A percentile compares a stretch with the other conserved stretches of the same genome.
Conservation (phyloP, 2,329 filamentous ascomycete species). For the Dactylellina haptotyla region DNA sequence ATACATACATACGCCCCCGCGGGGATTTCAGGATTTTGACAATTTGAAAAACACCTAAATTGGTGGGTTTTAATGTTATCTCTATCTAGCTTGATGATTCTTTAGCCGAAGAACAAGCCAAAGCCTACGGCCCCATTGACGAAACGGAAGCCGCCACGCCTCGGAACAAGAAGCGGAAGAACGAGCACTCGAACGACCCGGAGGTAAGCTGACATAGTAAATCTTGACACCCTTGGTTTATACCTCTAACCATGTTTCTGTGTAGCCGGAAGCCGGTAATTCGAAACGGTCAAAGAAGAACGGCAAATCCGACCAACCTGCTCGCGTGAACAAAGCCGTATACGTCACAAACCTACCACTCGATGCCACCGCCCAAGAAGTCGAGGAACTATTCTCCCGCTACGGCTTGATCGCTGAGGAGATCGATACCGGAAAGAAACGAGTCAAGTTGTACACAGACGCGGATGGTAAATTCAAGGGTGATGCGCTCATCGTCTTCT, state of each 20-base stretch:
- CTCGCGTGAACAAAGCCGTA: constrained; percentile 81
- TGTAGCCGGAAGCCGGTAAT: constrained; percentile 61
- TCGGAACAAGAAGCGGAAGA: constrained; percentile 67
- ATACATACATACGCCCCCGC: constrained; percentile 20
- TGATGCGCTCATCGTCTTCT: constrained; percentile 91
- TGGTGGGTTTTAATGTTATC: constrained; percentile 17
- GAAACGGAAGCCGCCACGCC: constrained; percentile 64
- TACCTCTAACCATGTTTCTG: not conserved
- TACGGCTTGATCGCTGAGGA: constrained; percentile 93
- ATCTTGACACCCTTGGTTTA: not conserved
- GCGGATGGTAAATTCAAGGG: constrained; percentile 87
- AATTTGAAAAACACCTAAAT: constrained; percentile 30
- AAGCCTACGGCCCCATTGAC: constrained; percentile 71
- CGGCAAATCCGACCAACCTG: constrained; percentile 55
- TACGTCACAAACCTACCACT: constrained; percentile 88
- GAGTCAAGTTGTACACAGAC: constrained; percentile 92
- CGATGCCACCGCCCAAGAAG: constrained; percentile 81
- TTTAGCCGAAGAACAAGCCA: constrained; percentile 70
- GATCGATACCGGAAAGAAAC: constrained; percentile 84
- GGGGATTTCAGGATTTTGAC: constrained; percentile 46
- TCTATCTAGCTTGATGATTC: constrained; percentile 69
- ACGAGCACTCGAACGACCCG: constrained; percentile 61
- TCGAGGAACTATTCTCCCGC: constrained; percentile 84
- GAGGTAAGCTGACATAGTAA: constrained; percentile 61
- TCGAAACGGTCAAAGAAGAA: constrained; percentile 62